A percentile compares a stretch with the other conserved stretches of the same genome.
phyloP scores from a whole-genome alignment of 2,329 filamentous ascomycete species.

The Phyllachora maydis region DNA sequence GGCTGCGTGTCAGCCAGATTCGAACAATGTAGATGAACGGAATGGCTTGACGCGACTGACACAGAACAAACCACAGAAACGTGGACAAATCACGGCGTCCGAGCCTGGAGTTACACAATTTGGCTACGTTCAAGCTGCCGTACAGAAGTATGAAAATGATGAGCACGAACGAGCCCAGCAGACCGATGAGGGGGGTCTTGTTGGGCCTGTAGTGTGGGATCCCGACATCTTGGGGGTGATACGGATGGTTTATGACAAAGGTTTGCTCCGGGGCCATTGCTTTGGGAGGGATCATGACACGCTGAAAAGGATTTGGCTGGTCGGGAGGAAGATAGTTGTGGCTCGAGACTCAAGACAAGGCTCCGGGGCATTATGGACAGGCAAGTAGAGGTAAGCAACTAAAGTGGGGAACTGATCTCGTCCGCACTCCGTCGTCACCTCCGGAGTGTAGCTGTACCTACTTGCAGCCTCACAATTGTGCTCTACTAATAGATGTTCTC shows the following conservation, averaged over 20 bases:
- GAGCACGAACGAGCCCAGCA: constrained; percentile 16
- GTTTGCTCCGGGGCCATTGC: too few species aligned
- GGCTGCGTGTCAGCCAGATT: constrained; percentile 3
- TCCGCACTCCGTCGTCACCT: too few species aligned
- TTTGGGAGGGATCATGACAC: too few species aligned
- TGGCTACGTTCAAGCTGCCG: constrained; percentile 11
- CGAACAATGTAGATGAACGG: neutral
- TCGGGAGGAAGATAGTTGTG: too few species aligned
- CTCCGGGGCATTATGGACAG: too few species aligned
- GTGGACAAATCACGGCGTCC: constrained; percentile 19
- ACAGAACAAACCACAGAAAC: constrained; percentile 39
- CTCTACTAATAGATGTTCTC: too few species aligned
- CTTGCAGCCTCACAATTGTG: too few species aligned
- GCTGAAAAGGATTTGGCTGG: too few species aligned
- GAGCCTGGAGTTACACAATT: constrained; percentile 12
- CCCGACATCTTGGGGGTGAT: constrained; percentile 20
- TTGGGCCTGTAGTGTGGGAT: constrained; percentile 26
- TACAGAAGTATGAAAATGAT: constrained; percentile 16
- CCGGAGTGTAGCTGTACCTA: too few species aligned
- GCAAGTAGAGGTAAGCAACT: too few species aligned
- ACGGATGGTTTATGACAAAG: constrained; percentile 18
- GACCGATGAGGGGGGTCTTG: constrained; percentile 13
- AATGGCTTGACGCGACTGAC: constrained; percentile 14
- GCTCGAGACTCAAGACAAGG: too few species aligned
- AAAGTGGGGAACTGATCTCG: too few species aligned